Conservation (phyloP, 2,329 filamentous ascomycete species). For the Acrocalymma vagum region DNA sequence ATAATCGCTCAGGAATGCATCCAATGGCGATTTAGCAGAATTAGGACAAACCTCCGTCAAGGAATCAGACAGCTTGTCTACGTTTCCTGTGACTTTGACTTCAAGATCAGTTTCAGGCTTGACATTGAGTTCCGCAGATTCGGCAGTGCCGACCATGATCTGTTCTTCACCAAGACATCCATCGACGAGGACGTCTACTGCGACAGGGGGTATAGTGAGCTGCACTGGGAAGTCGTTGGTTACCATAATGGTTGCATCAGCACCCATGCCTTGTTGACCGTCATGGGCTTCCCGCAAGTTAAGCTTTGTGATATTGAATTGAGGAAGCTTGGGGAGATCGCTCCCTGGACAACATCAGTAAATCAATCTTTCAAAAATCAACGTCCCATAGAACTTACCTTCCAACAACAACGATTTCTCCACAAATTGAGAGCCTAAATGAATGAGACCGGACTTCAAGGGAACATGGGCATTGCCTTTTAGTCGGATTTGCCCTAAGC, state of each 20-base stretch:
- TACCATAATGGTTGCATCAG: slow-evolving; percentile 77
- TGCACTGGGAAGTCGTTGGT: slow-evolving; percentile 82
- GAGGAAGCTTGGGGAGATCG: slow-evolving; percentile 78
- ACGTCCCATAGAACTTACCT: slow-evolving; percentile 71
- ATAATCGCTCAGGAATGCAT: slow-evolving; percentile 81
- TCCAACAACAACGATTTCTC: slow-evolving; percentile 80
- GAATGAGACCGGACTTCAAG: slow-evolving; percentile 81
- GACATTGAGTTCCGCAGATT: slow-evolving; percentile 72
- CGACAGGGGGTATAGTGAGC: slow-evolving; percentile 78
- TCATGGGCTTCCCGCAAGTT: slow-evolving; percentile 76
- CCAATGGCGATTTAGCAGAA: slow-evolving; percentile 81
- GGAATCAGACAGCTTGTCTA: slow-evolving; percentile 76
- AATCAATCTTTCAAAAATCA: slow-evolving; percentile 10
- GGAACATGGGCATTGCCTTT: slow-evolving; percentile 76
- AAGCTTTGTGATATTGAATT: slow-evolving; percentile 82
- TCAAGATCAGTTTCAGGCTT: slow-evolving; percentile 72
- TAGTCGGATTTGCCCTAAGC: slow-evolving; percentile 74
- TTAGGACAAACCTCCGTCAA: slow-evolving; percentile 79
- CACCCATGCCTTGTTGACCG: slow-evolving; percentile 73
- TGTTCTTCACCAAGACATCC: slow-evolving; percentile 79
- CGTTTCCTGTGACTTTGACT: slow-evolving; percentile 74
- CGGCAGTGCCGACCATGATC: slow-evolving; percentile 81
- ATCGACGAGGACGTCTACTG: slow-evolving; percentile 84
- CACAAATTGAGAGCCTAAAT: slow-evolving; percentile 79
- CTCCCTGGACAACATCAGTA: slow-evolving; percentile 47